Evolutionary conservation across 2,329 filamentous ascomycete genomes (phyloP).

Genomic region (Thelonectria discophora): DNA sequence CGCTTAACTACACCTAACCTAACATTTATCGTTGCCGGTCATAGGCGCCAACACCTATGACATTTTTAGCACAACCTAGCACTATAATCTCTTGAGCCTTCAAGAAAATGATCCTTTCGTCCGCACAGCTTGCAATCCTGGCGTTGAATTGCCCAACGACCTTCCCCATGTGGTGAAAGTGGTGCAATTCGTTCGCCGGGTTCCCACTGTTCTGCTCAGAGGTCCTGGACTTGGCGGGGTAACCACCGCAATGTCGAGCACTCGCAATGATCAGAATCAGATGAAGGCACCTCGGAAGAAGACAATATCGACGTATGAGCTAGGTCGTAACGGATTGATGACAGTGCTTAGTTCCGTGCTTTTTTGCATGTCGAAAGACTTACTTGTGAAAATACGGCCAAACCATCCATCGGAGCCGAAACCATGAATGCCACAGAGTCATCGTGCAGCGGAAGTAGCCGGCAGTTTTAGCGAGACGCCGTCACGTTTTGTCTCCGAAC

Average conservation of each 20-base stretch:
- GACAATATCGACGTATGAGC: no score
- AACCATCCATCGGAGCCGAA: not conserved
- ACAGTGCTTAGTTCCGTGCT: no score
- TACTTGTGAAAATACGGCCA: not conserved
- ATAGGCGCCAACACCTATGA: no score
- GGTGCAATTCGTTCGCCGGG: conserved; percentile 4
- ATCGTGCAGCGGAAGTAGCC: conserved; percentile 4
- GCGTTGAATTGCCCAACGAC: not conserved
- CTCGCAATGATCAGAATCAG: not conserved
- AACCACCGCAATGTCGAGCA: no score
- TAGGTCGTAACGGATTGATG: no score
- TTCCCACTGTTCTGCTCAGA: not conserved
- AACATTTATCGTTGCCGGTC: no score
- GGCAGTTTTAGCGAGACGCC: conserved; percentile 4
- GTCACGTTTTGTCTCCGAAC: not conserved
- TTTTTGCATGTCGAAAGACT: no score
- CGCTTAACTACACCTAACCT: no score
- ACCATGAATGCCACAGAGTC: conserved; percentile 13
- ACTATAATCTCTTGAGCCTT: no score
- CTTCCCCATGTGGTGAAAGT: conserved; percentile 22
- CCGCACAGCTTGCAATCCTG: not conserved
- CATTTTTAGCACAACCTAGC: no score
- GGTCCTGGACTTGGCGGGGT: not conserved
- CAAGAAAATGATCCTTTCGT: not conserved
- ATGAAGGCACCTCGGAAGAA: no score